Conservation (phyloP, 345 rosid species). For the Eucalyptus microcorys region DNA sequence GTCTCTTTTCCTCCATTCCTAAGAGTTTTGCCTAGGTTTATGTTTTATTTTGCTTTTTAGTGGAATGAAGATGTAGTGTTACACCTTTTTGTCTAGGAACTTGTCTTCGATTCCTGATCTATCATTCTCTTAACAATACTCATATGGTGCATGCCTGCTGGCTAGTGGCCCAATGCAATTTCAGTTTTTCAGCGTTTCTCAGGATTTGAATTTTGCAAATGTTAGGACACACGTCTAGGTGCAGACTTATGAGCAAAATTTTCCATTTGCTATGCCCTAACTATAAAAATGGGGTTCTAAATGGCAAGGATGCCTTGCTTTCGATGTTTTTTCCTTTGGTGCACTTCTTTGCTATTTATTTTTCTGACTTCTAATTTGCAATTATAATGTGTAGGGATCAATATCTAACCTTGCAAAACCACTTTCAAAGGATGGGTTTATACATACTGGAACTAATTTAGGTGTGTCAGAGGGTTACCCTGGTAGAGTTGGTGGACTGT, state of each 20-base stretch:
- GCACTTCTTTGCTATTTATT: not conserved
- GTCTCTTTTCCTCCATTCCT: not conserved
- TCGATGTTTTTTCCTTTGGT: not conserved
- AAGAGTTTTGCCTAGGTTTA: not conserved
- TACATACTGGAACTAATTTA: constrained; percentile 12
- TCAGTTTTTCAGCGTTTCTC: not conserved
- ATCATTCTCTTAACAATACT: not conserved
- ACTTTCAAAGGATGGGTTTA: constrained; percentile 15
- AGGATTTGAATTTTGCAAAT: not conserved
- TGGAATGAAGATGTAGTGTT: not conserved
- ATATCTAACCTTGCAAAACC: constrained; percentile 33
- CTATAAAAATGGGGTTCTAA: not conserved
- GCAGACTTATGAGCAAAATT: not conserved
- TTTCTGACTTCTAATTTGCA: not conserved
- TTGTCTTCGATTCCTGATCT: not conserved
- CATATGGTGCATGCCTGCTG: not conserved
- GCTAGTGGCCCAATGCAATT: not conserved
- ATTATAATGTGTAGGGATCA: constrained; percentile 37
- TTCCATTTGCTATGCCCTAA: not conserved
- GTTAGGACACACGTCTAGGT: not conserved
- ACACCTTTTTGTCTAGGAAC: not conserved
- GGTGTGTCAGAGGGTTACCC: constrained; percentile 36
- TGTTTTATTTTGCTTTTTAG: not conserved
- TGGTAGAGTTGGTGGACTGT: constrained; percentile 21
- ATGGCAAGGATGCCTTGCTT: not conserved